Evolutionary conservation across 352 stramenopile genomes (phyloP).

Genomic region (Phytophthora gonapodyides): DNA sequence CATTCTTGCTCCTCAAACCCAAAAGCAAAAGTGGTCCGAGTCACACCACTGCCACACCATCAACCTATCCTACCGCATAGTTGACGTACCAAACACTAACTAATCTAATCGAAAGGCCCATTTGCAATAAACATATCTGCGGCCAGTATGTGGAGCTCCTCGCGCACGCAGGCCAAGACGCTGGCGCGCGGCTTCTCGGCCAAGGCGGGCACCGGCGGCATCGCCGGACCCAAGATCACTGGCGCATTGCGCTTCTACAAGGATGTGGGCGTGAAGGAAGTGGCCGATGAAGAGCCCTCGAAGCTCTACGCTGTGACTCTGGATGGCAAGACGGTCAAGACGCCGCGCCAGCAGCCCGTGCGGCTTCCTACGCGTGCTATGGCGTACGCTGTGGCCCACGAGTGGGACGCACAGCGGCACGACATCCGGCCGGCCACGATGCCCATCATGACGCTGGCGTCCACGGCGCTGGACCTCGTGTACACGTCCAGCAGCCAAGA

Average conservation of each 20-base stretch:
- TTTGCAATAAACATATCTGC: slow-evolving; percentile 15
- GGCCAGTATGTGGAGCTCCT: slow-evolving; percentile 38
- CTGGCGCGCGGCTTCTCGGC: slow-evolving; percentile 48
- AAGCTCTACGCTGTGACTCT: slow-evolving; percentile 71
- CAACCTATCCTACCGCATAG: not conserved
- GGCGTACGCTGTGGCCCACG: slow-evolving; percentile 74
- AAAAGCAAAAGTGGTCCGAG: slow-evolving; percentile 3
- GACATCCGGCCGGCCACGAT: slow-evolving; percentile 83
- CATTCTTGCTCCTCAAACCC: slow-evolving; percentile 37
- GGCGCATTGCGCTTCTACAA: slow-evolving; percentile 84
- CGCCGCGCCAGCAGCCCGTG: slow-evolving; percentile 65
- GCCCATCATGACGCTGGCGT: slow-evolving; percentile 89
- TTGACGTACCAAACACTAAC: not conserved
- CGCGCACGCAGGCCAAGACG: slow-evolving; percentile 26
- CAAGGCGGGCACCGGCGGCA: slow-evolving; percentile 47
- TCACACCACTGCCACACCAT: slow-evolving; percentile 11
- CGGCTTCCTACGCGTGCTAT: slow-evolving; percentile 67
- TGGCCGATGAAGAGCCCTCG: slow-evolving; percentile 33
- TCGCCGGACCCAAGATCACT: slow-evolving; percentile 80
- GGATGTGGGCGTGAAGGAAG: slow-evolving; percentile 68
- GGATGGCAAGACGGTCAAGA: slow-evolving; percentile 86
- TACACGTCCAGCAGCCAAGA: slow-evolving; percentile 60
- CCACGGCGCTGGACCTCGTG: slow-evolving; percentile 74
- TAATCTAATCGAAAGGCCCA: slow-evolving; percentile 5
- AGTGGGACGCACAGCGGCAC: slow-evolving; percentile 82